These are phyloP conservation scores for Aureobasidium melanogenum DNA, from an alignment of 2,329 filamentous ascomycete genomes.

Conservation along the genomic window DNA sequence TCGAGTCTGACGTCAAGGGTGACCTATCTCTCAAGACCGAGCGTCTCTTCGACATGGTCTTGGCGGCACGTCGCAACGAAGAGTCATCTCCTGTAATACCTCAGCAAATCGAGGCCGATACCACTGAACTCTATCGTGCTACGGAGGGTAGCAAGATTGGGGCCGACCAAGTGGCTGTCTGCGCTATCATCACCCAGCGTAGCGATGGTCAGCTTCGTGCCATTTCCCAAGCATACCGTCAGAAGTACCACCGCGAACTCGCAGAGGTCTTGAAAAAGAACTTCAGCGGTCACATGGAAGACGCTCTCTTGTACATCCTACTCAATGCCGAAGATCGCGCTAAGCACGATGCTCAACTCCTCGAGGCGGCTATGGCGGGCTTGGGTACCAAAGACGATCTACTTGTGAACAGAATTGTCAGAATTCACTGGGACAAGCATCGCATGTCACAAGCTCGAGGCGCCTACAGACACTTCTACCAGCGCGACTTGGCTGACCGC, in stretches of 20 bases:
- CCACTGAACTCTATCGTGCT: conserved; percentile 66
- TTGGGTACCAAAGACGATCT: conserved; percentile 78
- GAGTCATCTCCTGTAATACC: conserved; percentile 67
- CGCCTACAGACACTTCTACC: conserved; percentile 65
- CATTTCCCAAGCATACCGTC: conserved; percentile 65
- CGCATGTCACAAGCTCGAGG: conserved; percentile 69
- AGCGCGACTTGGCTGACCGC: conserved; percentile 55
- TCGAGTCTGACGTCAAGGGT: conserved; percentile 64
- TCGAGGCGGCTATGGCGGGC: conserved; percentile 85
- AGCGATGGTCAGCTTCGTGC: conserved; percentile 79
- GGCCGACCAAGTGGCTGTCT: conserved; percentile 68
- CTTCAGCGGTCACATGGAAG: conserved; percentile 88
- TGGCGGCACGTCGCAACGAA: conserved; percentile 65
- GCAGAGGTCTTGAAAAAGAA: conserved; percentile 68
- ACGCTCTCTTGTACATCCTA: conserved; percentile 74
- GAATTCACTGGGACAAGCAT: conserved; percentile 72
- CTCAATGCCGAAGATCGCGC: conserved; percentile 68
- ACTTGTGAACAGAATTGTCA: conserved; percentile 67
- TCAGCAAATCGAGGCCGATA: conserved; percentile 65
- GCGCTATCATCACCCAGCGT: conserved; percentile 64
- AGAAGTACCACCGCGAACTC: conserved; percentile 61
- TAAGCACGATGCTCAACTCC: conserved; percentile 68
- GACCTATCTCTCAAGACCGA: conserved; percentile 84
- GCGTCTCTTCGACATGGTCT: conserved; percentile 72
- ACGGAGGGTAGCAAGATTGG: conserved; percentile 63